Evolutionary conservation across 352 stramenopile genomes (phyloP), one percentile per base, ranked within the genome.

Genomic region (Globisporangium radiosum): DNA sequence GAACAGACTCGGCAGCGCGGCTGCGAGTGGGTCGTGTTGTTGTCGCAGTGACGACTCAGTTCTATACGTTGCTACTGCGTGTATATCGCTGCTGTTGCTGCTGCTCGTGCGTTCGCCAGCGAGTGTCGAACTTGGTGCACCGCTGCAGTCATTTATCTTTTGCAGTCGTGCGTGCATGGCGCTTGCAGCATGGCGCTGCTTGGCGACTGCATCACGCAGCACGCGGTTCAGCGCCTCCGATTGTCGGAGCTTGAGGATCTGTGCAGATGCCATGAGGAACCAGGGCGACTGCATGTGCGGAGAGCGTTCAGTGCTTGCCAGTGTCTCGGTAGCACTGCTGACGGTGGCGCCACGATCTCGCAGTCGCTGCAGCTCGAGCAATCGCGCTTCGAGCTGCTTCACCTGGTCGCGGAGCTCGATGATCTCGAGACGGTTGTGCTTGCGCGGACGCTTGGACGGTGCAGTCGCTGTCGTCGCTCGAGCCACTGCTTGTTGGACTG

Each of bases 121-220:
- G 42, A 25, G 42, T 5, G 9, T 10, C 42, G 42, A 5, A 45
- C 42, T 13, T 45, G 19, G 19, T 25, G 19, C 42, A 10, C 11
- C 5, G 42, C 42, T 13, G 42, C 42, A 45, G 9, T 4, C 11
- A 15, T 13, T 9, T 13, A 15, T 4, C 39, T 73, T 66, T 40
- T 77, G 61, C 47, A 81, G 52, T 13, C 77, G 69, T 44, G 69
- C 62, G 47, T 77, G 64, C 3, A 81, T 60, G 7, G 59, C 68
- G 52, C 73, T 75, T 36, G 68, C 63, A 56, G 79, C 52, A 39
- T 75, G 69, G 49, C 76, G 70, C 60, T 82, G 73, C n/a, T 68
- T 59, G 43, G 73, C 63, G 36, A 82, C 39, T 15, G 67, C 66
- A 8, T 63, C 64, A 33, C 76, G 76, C 10, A 82, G 69, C 38